phyloP scores from a whole-genome alignment of 345 rosid genomes.

The Lepidium didymum region DNA sequence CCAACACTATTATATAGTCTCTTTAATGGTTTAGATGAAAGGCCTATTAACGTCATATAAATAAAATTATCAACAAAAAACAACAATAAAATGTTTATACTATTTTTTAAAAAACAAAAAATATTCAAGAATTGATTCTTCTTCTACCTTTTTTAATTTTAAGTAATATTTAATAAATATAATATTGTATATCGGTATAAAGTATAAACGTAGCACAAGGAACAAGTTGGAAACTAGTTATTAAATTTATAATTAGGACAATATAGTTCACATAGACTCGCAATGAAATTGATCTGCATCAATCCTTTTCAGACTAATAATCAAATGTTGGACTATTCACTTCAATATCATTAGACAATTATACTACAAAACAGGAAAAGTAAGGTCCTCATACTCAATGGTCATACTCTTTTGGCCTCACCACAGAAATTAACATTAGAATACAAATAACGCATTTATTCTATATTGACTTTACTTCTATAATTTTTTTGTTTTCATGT shows the following conservation, averaged over 20 bases:
- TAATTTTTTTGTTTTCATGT: background rate
- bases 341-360: background rate
- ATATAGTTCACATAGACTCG: slow-evolving; percentile 1
- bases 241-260: background rate
- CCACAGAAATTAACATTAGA: slow-evolving; percentile 1
- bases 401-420: background rate
- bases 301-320: slow-evolving; percentile 19
- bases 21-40: background rate
- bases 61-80: background rate
- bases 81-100: background rate
- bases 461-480: slow-evolving; percentile 9
- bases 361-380: slow-evolving; percentile 4
- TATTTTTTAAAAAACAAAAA: background rate
- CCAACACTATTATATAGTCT: background rate
- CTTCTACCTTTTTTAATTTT: no score
- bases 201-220: background rate
- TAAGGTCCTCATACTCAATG: slow-evolving; percentile 9
- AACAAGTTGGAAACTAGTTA: background rate
- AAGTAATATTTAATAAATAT: no score
- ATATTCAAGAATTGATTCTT: no score
- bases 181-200: no score
- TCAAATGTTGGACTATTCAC: slow-evolving; percentile 8
- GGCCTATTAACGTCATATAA: background rate
- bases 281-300: background rate
- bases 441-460: slow-evolving; percentile 23